Base-by-base conservation (phyloP, 306 rosid species). In the Pyrus bretschneideri region DNA sequence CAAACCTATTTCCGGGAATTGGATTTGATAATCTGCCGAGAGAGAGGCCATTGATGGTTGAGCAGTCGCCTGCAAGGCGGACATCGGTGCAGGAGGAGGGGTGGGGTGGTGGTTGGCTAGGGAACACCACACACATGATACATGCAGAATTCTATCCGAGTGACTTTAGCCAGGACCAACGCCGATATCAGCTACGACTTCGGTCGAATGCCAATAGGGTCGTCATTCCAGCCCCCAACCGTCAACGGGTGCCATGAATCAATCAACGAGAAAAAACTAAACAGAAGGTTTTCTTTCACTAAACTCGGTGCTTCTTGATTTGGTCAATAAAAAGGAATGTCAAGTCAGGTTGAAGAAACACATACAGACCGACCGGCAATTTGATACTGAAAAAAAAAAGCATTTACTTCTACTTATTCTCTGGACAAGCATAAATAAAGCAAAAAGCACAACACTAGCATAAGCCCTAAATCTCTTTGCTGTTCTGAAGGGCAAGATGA, bases 321-420 rank as follows among this genome's bases (percentile, higher is more conserved):
- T 64, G 69, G 38, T 64, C 78, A 49, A 73, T 22, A 18, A 52
- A 31, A 66, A 38, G 74, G 54, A 40, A 40, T 25, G 63, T 33
- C 6, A 9, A 58, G 62, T 74, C 45, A 33, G 19, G 76, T 38
- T 38, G 74, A 72, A 42, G 54, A 49, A 49, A 49, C 19, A 49
- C 54, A 49, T 15, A 49, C 54, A 49, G 54, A 49, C 55, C 9
- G 55, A 76, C 54, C 19, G 75, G 59, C n/a, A 84, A 78, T 66
- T 68, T 67, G 60, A 80, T 35, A 64, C 52, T 29, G 10, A 6
- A 67, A 75, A 49, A 25, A 25, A 74, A 74, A 59, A 25, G 44
- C 69, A 59, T 15, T 62, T 76, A 79, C 83, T 72, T 74, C 79
- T 82, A 65, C 61, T 81, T 86, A 81, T 83, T 83, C 59, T 75